Evolutionary conservation across 2,329 filamentous ascomycete species (phyloP).

Genomic region (Penicillium palitans): DNA sequence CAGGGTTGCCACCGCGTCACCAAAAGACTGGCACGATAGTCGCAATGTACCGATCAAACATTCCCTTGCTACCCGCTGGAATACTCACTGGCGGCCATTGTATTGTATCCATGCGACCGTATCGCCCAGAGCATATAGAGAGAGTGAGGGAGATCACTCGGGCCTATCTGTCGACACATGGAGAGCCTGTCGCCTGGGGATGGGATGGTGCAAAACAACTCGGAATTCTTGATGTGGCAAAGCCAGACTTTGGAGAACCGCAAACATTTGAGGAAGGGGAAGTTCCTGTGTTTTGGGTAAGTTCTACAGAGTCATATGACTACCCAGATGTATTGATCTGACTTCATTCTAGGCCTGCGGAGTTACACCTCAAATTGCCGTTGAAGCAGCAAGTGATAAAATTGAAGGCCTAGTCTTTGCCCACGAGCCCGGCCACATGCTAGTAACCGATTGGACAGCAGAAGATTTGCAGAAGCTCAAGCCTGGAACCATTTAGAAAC

Average conservation of each 20-base stretch:
- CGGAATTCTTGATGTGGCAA: conserved; percentile 56
- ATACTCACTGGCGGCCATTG: conserved; percentile 57
- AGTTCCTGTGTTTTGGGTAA: conserved; percentile 36
- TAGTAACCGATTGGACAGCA: conserved; percentile 56
- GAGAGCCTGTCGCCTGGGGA: conserved; percentile 65
- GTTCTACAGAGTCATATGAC: background rate
- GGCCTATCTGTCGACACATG: conserved; percentile 58
- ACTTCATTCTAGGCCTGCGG: conserved; percentile 66
- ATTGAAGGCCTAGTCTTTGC: conserved; percentile 60
- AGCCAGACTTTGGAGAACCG: conserved; percentile 59
- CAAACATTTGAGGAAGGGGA: conserved; percentile 43
- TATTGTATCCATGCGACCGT: conserved; percentile 66
- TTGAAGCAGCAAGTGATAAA: conserved; percentile 52
- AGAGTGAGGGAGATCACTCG: conserved; percentile 57
- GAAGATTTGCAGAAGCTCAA: conserved; percentile 37
- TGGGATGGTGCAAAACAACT: conserved; percentile 57
- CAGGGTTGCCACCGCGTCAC: conserved; percentile 56
- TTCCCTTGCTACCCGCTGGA: conserved; percentile 59
- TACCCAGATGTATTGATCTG: conserved; percentile 44
- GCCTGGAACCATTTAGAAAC: conserved; percentile 5
- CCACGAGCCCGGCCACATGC: conserved; percentile 64
- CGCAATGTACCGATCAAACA: conserved; percentile 61
- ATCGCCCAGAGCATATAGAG: conserved; percentile 52
- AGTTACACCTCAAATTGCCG: conserved; percentile 65
- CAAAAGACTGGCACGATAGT: conserved; percentile 52